Evolutionary conservation across 148 eudicot species (phyloP).

Genomic region (Fagopyrum esculentum): DNA sequence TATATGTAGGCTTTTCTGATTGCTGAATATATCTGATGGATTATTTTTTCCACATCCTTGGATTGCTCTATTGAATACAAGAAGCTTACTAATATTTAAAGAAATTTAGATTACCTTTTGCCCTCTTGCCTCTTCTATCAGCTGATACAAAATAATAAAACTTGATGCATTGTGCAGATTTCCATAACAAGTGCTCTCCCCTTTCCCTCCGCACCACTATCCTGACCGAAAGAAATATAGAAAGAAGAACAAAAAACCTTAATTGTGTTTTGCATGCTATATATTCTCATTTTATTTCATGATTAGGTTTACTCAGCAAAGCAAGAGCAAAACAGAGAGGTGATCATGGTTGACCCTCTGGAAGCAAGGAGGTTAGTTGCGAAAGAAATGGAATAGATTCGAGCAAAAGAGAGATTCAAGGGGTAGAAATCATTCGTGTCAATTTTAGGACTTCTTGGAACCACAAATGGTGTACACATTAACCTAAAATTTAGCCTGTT

Average conservation of each 20-base stretch:
- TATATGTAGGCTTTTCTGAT: too few relatives aligned
- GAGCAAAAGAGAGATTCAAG: conserved; percentile 55
- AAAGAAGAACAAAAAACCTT: neutral
- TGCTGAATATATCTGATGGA: too few relatives aligned
- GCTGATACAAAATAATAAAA: neutral
- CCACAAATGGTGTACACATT: too few relatives aligned
- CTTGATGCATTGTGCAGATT: neutral
- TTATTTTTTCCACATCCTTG: too few relatives aligned
- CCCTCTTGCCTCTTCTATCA: too few relatives aligned
- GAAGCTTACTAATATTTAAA: too few relatives aligned
- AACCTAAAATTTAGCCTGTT: too few relatives aligned
- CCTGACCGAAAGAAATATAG: neutral
- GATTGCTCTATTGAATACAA: too few relatives aligned
- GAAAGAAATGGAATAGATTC: conserved; percentile 65
- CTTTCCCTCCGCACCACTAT: neutral
- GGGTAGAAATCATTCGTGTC: conserved; percentile 19
- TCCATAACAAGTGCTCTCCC: neutral
- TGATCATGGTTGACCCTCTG: conserved; percentile 83
- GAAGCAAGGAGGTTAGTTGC: conserved; percentile 94
- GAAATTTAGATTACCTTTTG: too few relatives aligned
- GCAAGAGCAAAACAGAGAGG: conserved; percentile 38
- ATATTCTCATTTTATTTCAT: neutral
- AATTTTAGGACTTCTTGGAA: neutral
- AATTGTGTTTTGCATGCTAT: neutral
- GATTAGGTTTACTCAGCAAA: conserved; percentile 45